Percentiles rank a stretch among this genome's conserved stretches.
Conservation (phyloP, 139 green algal species). For the Picochlorum sp. region DNA sequence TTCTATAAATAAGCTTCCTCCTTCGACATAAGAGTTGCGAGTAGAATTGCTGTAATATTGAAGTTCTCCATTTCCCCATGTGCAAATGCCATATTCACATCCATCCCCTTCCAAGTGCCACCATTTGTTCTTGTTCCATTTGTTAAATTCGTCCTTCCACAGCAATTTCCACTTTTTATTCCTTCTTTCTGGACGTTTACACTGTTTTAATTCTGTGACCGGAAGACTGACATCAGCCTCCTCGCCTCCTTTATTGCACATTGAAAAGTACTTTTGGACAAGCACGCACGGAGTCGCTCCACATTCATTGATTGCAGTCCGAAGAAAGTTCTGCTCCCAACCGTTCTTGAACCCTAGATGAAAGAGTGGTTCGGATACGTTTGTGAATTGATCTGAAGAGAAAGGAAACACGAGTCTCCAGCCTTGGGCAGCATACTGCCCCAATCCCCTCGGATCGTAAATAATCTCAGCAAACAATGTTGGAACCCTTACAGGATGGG, state of each 20-base stretch:
- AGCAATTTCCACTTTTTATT: not conserved
- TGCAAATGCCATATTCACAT: conserved; percentile 3
- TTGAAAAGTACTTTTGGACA: not conserved
- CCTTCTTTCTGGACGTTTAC: no score
- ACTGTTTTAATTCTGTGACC: no score
- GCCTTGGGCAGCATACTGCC: not conserved
- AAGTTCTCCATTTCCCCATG: conserved; percentile 1
- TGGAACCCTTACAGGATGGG: not conserved
- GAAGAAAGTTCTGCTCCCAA: not conserved
- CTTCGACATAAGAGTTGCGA: not conserved
- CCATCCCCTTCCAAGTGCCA: not conserved
- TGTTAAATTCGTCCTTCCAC: conserved; percentile 1
- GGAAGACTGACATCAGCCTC: no score
- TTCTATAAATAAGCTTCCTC: not conserved
- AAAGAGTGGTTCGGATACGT: not conserved
- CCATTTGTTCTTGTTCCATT: not conserved
- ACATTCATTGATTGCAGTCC: not conserved
- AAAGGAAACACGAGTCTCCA: not conserved
- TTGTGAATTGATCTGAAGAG: not conserved
- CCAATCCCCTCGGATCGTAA: not conserved
- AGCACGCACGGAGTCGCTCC: not conserved
- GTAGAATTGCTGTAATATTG: conserved; percentile 5
- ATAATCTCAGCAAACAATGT: not conserved
- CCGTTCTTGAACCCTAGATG: not conserved
- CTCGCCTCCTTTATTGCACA: not conserved